phyloP scores from a whole-genome alignment of 495 filamentous ascomycete species.

The Daldinia decipiens region DNA sequence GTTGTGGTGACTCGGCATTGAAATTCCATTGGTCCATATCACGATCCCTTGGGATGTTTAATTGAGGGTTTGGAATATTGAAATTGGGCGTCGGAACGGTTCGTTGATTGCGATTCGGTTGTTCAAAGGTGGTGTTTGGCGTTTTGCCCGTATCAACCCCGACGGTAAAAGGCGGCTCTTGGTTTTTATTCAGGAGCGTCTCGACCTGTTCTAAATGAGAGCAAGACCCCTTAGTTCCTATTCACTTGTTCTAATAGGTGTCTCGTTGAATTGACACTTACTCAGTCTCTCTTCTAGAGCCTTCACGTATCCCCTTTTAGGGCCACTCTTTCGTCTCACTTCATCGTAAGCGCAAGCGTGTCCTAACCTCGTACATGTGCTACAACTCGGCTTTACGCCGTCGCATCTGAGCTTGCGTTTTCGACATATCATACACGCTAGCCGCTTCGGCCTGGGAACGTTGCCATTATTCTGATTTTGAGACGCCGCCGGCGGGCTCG shows the following conservation, averaged over 20 bases:
- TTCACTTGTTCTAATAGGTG: constrained; percentile 6
- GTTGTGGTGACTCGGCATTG: constrained; percentile 61
- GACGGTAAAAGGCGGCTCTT: constrained; percentile 58
- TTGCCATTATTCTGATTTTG: constrained; percentile 62
- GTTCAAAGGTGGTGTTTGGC: constrained; percentile 47
- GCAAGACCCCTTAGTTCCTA: constrained; percentile 33
- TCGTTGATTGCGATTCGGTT: constrained; percentile 45
- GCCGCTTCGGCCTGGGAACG: constrained; percentile 86
- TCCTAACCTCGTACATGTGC: constrained; percentile 87
- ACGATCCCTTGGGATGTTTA: constrained; percentile 54
- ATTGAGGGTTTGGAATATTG: constrained; percentile 56
- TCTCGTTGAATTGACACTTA: constrained; percentile 56
- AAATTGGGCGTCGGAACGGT: constrained; percentile 56
- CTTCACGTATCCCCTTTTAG: constrained; percentile 98
- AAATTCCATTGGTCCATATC: constrained; percentile 65
- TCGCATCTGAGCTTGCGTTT: constrained; percentile 91
- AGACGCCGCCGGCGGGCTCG: constrained; percentile 23
- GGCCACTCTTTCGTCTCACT: constrained; percentile 95
- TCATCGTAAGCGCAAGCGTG: constrained; percentile 97
- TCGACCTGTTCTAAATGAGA: constrained; percentile 85
- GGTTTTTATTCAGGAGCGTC: constrained; percentile 79
- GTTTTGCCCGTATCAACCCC: constrained; percentile 50
- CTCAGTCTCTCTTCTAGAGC: constrained; percentile 93
- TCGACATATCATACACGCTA: constrained; percentile 96
- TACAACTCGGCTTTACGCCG: constrained; percentile 83